phyloP scores from a whole-genome alignment of 2,329 filamentous ascomycete species.

The Aspergillus persii region DNA sequence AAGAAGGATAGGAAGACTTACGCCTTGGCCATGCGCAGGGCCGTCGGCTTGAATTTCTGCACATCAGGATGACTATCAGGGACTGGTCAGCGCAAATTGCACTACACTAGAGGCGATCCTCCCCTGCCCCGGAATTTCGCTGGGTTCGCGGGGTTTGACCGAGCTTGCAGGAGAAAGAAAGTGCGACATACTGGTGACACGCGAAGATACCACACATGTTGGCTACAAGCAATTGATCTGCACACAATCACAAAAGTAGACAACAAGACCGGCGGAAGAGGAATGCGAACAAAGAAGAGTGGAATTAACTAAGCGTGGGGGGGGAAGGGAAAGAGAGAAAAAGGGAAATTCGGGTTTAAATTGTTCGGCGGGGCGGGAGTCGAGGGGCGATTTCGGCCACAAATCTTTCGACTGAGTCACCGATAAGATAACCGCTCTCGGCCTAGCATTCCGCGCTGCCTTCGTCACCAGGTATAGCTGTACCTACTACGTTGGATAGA shows the following conservation, averaged over 20 bases:
- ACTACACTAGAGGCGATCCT: constrained; percentile 1
- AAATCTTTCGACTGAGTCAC: constrained; percentile 25
- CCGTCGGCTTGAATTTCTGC: constrained; percentile 92
- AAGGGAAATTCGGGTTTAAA: constrained; percentile 1
- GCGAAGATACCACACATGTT: constrained; percentile 97
- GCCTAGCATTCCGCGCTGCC: background rate
- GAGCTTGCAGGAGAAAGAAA: constrained; percentile 8
- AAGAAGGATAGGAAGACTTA: constrained; percentile 51
- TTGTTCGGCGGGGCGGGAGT: constrained; percentile 21
- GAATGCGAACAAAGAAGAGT: constrained; percentile 10
- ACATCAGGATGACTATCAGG: constrained; percentile 76
- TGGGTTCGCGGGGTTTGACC: constrained; percentile 12
- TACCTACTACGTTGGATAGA: background rate
- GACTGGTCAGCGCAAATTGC: constrained; percentile 17
- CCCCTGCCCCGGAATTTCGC: constrained; percentile 6
- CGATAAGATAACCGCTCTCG: constrained; percentile 28
- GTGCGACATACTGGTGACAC: constrained; percentile 74
- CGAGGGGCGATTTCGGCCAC: constrained; percentile 29
- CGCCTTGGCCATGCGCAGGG: constrained; percentile 91
- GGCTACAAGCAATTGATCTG: constrained; percentile 34
- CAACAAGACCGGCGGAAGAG: constrained; percentile 11
- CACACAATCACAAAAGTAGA: constrained; percentile 13
- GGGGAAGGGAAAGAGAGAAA: constrained; percentile 15
- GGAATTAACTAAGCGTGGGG: constrained; percentile 24
- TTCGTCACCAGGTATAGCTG: too few species aligned